Evolutionary conservation across 495 filamentous ascomycete genomes (phyloP), one percentile per base, ranked within the genome.

Genomic region (Trichoderma erinaceum): DNA sequence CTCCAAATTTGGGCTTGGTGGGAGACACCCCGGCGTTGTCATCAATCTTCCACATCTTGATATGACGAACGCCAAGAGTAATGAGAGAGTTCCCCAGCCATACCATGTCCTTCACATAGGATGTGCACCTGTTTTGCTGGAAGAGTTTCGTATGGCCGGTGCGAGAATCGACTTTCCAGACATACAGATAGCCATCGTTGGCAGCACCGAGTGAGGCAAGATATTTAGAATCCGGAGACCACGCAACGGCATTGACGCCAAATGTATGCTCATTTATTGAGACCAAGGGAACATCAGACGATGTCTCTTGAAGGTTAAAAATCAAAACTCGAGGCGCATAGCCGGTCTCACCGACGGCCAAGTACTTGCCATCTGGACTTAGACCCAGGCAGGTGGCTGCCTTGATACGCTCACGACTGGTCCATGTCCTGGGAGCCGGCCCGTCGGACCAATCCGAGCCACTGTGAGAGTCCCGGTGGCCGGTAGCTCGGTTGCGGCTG

Each of bases 321-420:
- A 99, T 88, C 61, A 97, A 83, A 5, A 98, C 91, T 61, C 96
- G 84, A 10, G 95, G 95, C 68, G 89, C 91, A 77, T 97, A 97
- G 64, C 95, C 95, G 32, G 92, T 97, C 87, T 99, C 95, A 75
- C 95, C 95, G 41, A 97, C 88, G 32, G 96, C 95, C 50, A 99
- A 84, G 74, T 91, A 92, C 69, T 86, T 89, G 58, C 92, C 95
- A 83, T 97, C 92, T 5, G 87, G 89, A 76, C 93, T 97, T 67
- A 99, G 87, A 23, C 90, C 90, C 32, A 98, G 84, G 78, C 92
- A 96, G n/a, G 93, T 97, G 1, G 93, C 91, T n/a, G 94, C 92
- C 77, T 97, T 97, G 73, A 97, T 89, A 69, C 93, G 84, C 75
- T 97, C 93, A 70, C 91, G 85, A 38, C 91, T 92, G 8, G 90